These are phyloP conservation scores for Jatropha podagrica DNA, from an alignment of 441 rosid genomes.

Conservation along the genomic window DNA sequence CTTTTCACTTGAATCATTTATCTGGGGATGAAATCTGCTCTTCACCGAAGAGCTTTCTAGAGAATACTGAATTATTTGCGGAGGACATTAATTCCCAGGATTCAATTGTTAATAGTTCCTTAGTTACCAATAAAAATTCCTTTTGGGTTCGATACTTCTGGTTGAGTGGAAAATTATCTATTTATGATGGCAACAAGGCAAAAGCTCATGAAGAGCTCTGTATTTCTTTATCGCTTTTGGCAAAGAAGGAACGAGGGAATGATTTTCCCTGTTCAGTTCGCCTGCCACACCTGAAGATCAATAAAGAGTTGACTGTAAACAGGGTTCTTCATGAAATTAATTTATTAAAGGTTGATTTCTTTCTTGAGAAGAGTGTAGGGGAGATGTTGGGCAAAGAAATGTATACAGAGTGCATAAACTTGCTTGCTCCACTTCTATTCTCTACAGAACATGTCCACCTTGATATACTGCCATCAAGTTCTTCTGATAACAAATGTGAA, in stretches of 20 bases:
- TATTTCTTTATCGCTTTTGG: conserved; percentile 67
- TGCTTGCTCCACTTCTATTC: conserved; percentile 84
- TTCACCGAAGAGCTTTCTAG: conserved; percentile 38
- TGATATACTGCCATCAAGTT: conserved; percentile 42
- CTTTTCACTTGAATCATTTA: conserved; percentile 39
- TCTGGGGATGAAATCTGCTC: conserved; percentile 39
- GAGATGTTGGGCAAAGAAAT: conserved; percentile 80
- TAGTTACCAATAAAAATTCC: conserved; percentile 43
- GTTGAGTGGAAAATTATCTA: conserved; percentile 88
- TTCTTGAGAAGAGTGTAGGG: conserved; percentile 69
- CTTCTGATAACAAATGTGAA: conserved; percentile 41
- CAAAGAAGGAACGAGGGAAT: conserved; percentile 37
- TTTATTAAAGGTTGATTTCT: conserved; percentile 71
- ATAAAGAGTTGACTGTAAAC: conserved; percentile 62
- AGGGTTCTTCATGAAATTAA: conserved; percentile 74
- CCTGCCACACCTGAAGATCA: conserved; percentile 69
- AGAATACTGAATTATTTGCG: conserved; percentile 34
- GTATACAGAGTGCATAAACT: conserved; percentile 63
- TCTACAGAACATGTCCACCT: conserved; percentile 45
- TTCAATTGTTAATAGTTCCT: conserved; percentile 29
- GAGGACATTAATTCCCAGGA: conserved; percentile 27
- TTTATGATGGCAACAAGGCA: conserved; percentile 71
- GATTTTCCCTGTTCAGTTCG: conserved; percentile 42
- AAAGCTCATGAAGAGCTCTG: conserved; percentile 80
- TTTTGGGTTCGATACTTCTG: conserved; percentile 93